phyloP scores from a whole-genome alignment of 139 green algal species.

The Choricystis sp. region DNA sequence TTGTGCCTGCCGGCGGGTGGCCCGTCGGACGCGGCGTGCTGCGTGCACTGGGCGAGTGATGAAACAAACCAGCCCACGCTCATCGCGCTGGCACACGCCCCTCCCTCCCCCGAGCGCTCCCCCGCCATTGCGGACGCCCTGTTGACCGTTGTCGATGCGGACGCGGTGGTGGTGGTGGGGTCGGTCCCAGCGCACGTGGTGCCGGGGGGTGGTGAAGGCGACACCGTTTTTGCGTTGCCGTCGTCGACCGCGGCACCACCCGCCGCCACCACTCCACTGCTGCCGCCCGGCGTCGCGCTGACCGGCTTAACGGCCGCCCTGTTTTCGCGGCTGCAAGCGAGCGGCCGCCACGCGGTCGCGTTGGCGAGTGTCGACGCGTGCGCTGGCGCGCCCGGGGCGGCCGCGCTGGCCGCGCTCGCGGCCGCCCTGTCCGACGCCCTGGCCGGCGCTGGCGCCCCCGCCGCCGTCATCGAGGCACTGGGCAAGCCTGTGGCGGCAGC shows the following conservation, averaged over 20 bases:
- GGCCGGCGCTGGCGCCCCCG: too few species aligned
- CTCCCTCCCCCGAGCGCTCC: background rate
- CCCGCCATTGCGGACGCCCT: background rate
- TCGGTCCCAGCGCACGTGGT: background rate
- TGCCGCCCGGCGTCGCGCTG: background rate
- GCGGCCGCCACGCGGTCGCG: too few species aligned
- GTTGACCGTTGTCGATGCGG: slow-evolving; percentile 8
- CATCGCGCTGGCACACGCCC: background rate
- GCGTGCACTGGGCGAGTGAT: background rate
- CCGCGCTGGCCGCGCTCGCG: background rate
- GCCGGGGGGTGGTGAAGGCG: too few species aligned
- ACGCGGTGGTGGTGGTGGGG: slow-evolving; percentile 18
- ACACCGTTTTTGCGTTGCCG: background rate
- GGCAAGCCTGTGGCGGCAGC: background rate
- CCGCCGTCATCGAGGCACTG: background rate
- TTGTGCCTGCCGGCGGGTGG: background rate
- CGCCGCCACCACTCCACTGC: too few species aligned
- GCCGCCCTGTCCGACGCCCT: background rate
- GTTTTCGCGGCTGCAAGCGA: too few species aligned
- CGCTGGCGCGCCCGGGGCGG: too few species aligned
- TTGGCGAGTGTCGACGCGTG: background rate
- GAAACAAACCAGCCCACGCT: background rate
- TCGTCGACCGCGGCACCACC: too few species aligned
- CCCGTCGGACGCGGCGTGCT: background rate
- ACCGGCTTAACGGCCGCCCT: background rate